These are phyloP conservation scores for Pleurostoma richardsiae DNA, from an alignment of 2,329 filamentous ascomycete genomes.

Conservation along the genomic window DNA sequence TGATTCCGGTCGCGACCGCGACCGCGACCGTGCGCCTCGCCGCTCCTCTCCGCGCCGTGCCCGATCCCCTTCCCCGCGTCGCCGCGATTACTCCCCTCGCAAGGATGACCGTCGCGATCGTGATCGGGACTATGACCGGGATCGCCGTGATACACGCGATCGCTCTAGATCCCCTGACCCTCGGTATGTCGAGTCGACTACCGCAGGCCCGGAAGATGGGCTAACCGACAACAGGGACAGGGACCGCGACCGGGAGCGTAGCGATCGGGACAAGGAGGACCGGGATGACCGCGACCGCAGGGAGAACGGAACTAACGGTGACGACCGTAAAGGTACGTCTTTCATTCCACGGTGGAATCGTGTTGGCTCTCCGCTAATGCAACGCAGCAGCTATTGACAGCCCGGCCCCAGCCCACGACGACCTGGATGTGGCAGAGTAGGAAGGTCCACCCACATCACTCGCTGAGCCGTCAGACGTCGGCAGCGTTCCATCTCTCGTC, in stretches of 20 bases:
- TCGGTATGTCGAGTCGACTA: slow-evolving; percentile 32
- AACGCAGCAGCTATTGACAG: slow-evolving; percentile 57
- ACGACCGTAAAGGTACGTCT: slow-evolving; percentile 79
- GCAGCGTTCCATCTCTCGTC: too few relatives aligned
- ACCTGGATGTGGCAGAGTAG: slow-evolving; percentile 89
- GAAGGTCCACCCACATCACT: neutral
- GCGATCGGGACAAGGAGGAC: slow-evolving; percentile 59
- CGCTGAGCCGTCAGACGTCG: too few relatives aligned
- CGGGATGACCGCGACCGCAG: slow-evolving; percentile 69
- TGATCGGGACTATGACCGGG: slow-evolving; percentile 73
- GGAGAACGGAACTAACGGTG: slow-evolving; percentile 75
- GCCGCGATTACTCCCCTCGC: slow-evolving; percentile 79
- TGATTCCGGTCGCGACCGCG: slow-evolving; percentile 80
- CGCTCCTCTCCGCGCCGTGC: slow-evolving; percentile 50
- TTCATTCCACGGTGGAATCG: slow-evolving; percentile 1
- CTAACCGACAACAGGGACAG: too few relatives aligned
- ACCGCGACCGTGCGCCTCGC: slow-evolving; percentile 44
- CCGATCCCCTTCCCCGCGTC: slow-evolving; percentile 74
- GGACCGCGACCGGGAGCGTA: slow-evolving; percentile 32
- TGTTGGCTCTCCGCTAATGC: neutral
- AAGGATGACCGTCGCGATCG: slow-evolving; percentile 83
- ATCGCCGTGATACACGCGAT: slow-evolving; percentile 66
- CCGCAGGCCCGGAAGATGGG: too few relatives aligned
- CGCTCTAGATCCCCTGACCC: slow-evolving; percentile 68
- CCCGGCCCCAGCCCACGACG: slow-evolving; percentile 80